Percentiles rank a stretch among this genome's conserved stretches.
Conservation (phyloP, 108 stramenopile genomes). For the Cafeteria roenbergensis region DNA sequence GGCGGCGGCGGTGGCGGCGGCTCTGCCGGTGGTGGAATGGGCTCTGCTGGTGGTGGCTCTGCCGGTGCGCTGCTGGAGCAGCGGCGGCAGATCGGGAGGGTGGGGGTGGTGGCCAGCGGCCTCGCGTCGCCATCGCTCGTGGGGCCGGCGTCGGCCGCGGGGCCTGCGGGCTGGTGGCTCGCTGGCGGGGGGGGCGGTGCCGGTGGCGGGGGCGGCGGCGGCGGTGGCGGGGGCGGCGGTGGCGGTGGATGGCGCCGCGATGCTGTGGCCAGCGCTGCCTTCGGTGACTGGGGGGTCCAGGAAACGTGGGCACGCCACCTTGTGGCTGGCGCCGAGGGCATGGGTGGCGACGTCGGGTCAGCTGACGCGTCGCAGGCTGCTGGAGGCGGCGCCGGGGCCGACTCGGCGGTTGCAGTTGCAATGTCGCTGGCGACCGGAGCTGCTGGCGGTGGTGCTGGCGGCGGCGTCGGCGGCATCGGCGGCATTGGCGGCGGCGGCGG, state of each 20-base stretch:
- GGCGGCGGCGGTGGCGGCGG: not conserved
- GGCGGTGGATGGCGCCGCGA: too few species aligned
- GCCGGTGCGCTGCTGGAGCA: not conserved
- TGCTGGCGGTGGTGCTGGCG: slow-evolving; percentile 20
- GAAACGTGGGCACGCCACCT: too few species aligned
- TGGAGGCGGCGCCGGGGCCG: not conserved
- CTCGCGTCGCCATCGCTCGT: not conserved
- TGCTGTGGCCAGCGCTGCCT: too few species aligned
- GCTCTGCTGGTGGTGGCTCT: not conserved
- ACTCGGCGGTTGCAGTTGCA: not conserved
- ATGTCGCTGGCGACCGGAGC: not conserved
- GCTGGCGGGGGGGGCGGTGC: too few species aligned
- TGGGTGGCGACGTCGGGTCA: too few species aligned
- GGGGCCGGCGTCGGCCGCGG: not conserved
- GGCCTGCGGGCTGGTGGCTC: not conserved
- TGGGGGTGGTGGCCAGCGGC: not conserved
- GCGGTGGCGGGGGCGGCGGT: too few species aligned
- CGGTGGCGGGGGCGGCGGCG: too few species aligned
- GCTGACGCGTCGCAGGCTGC: too few species aligned
- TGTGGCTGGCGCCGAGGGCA: too few species aligned
- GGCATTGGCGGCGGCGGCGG: too few species aligned
- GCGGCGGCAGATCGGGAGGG: not conserved
- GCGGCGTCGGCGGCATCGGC: too few species aligned
- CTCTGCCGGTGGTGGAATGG: not conserved
- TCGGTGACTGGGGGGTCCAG: too few species aligned